Evolutionary conservation across 2,329 filamentous ascomycete species (phyloP).

Genomic region (Xylaria sp.): DNA sequence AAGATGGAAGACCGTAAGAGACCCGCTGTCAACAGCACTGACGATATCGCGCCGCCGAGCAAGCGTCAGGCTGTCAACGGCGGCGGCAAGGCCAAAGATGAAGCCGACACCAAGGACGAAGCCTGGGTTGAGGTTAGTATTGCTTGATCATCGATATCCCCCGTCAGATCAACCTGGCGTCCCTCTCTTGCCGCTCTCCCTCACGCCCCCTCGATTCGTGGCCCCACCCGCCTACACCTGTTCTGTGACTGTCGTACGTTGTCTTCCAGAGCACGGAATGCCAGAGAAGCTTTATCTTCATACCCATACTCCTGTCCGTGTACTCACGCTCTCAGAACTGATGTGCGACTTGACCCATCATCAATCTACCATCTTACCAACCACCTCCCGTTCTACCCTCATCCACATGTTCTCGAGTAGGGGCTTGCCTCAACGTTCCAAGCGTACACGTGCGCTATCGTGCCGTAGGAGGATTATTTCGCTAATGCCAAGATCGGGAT

Average conservation of each 20-base stretch:
- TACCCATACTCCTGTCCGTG: conserved; percentile 42
- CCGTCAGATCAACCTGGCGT: conserved; percentile 27
- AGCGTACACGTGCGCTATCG: conserved; percentile 42
- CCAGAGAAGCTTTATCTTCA: conserved; percentile 40
- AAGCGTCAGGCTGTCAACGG: conserved; percentile 95
- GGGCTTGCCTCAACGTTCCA: conserved; percentile 45
- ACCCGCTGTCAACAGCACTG: conserved; percentile 81
- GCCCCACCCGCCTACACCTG: conserved; percentile 39
- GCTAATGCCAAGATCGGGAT: conserved; percentile 53
- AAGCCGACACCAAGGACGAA: conserved; percentile 67
- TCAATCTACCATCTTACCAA: conserved; percentile 43
- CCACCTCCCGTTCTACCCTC: conserved; percentile 40
- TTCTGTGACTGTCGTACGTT: conserved; percentile 26
- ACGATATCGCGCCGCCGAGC: conserved; percentile 86
- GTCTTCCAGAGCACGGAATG: conserved; percentile 33
- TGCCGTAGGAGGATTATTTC: conserved; percentile 43
- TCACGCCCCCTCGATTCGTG: conserved; percentile 25
- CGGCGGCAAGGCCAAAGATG: conserved; percentile 67
- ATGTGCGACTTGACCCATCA: conserved; percentile 47
- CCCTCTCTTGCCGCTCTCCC: conserved; percentile 30
- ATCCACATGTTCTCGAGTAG: conserved; percentile 42
- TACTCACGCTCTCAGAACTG: conserved; percentile 52
- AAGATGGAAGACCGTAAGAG: conserved; percentile 99
- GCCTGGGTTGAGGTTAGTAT: conserved; percentile 74
- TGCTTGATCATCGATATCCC: conserved; percentile 37